phyloP scores from a whole-genome alignment of 495 filamentous ascomycete genomes.

The Penicillium canescens region DNA sequence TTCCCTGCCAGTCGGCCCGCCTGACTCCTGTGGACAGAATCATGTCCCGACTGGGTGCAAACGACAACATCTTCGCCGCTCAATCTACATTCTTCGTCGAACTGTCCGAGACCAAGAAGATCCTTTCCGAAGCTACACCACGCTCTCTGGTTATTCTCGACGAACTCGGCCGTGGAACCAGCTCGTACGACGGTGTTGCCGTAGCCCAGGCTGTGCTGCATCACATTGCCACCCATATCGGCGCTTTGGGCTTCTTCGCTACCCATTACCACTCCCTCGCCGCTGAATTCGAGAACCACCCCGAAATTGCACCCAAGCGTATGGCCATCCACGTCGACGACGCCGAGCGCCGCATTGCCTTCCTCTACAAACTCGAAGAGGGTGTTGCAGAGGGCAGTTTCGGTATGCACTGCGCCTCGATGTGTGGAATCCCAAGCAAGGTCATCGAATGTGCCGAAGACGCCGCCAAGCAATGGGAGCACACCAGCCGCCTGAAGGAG shows the following conservation, averaged over 20 bases:
- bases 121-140: conserved; percentile 90
- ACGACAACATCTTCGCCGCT: conserved; percentile 98
- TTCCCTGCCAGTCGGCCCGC: conserved; percentile 80
- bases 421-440: conserved; percentile 88
- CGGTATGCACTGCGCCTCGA: conserved; percentile 98
- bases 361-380: conserved; percentile 91
- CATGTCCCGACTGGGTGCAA: conserved; percentile 97
- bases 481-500: conserved; percentile 86
- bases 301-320: conserved; percentile 78
- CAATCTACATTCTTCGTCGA: conserved; percentile 99
- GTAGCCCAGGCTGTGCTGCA: conserved; percentile 96
- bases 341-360: conserved; percentile 77
- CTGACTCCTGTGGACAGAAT: conserved; percentile 94
- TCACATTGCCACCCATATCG: conserved; percentile 89
- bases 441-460: conserved; percentile 85
- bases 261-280: conserved; percentile 97
- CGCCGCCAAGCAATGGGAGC: conserved; percentile 94
- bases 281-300: conserved; percentile 82
- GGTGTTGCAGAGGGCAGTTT: conserved; percentile 97
- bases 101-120: conserved; percentile 97
- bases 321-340: conserved; percentile 97
- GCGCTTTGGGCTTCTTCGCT: conserved; percentile 94
- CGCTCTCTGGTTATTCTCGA: conserved; percentile 97
- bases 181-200: conserved; percentile 91
- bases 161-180: conserved; percentile 93